These are phyloP conservation scores for Sanguinoderma infundibulare DNA, from an alignment of 1,284 basidiomycete species.

Conservation along the genomic window DNA sequence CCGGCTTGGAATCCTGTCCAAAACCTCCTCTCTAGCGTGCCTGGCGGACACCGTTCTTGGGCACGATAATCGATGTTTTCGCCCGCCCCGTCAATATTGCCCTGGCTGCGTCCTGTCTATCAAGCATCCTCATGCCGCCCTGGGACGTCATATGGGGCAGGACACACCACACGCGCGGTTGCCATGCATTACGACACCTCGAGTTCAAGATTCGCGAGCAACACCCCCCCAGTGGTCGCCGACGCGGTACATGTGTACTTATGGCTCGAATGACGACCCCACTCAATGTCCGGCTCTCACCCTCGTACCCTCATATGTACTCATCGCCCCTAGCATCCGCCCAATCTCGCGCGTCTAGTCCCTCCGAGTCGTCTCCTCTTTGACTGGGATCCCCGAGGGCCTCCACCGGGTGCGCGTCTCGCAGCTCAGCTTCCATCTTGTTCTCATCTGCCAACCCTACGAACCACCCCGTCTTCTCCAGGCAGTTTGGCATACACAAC, in stretches of 20 bases:
- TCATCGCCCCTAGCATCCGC: neutral
- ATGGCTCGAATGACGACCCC: too few relatives aligned
- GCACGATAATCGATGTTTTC: neutral
- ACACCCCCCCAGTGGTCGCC: too few relatives aligned
- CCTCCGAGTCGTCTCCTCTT: neutral
- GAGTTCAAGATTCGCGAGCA: neutral
- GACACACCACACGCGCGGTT: neutral
- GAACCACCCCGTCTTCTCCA: neutral
- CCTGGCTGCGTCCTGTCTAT: neutral
- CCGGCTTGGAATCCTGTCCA: neutral
- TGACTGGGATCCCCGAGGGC: neutral
- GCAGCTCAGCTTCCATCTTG: neutral
- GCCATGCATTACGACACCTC: neutral
- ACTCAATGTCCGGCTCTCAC: neutral
- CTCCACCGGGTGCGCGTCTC: neutral
- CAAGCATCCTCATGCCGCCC: neutral
- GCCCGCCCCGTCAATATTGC: neutral
- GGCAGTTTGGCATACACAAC: neutral
- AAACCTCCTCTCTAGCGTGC: neutral
- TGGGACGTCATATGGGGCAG: neutral
- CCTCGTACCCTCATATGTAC: neutral
- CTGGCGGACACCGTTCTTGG: neutral
- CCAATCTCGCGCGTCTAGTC: neutral
- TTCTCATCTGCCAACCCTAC: conserved; percentile 1
- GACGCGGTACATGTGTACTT: too few relatives aligned